Percentiles rank a stretch among this genome's conserved stretches.
phyloP scores from a whole-genome alignment of 306 rosid species.

The Acacia confusa region DNA sequence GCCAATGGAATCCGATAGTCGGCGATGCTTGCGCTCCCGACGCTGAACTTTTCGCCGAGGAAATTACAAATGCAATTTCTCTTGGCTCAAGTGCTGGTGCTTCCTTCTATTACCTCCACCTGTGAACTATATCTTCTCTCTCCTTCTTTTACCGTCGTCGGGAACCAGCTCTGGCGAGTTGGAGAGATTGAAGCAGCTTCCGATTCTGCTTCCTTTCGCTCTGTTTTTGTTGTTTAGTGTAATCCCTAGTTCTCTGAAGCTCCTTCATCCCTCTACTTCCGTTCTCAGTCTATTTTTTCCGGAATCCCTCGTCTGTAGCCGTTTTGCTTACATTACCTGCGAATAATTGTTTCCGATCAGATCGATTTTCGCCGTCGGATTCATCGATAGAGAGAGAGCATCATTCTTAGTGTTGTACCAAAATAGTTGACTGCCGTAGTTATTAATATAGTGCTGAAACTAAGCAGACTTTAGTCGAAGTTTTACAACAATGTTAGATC shows the following conservation, averaged over 20 bases:
- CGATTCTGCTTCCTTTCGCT: slow-evolving; percentile 4
- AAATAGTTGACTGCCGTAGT: slow-evolving; percentile 24
- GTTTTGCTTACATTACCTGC: slow-evolving; percentile 15
- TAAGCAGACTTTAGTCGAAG: slow-evolving; percentile 33
- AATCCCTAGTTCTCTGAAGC: background rate
- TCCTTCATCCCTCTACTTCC: background rate
- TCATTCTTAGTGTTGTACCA: slow-evolving; percentile 29
- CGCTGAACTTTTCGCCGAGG: slow-evolving; percentile 39
- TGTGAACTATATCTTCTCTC: slow-evolving; percentile 16
- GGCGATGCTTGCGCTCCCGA: slow-evolving; percentile 42
- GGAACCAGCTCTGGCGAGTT: slow-evolving; percentile 33
- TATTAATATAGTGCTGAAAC: background rate
- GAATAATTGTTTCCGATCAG: slow-evolving; percentile 29
- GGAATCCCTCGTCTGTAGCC: slow-evolving; percentile 28
- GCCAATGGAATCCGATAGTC: slow-evolving; percentile 38
- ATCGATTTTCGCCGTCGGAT: slow-evolving; percentile 43
- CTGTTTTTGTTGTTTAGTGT: slow-evolving; percentile 6
- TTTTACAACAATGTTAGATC: slow-evolving; percentile 72
- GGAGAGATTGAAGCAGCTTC: background rate
- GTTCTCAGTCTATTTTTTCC: background rate
- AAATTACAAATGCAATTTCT: slow-evolving; percentile 29
- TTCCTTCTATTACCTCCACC: slow-evolving; percentile 17
- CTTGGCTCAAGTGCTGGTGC: background rate
- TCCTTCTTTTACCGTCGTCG: background rate
- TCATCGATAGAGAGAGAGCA: slow-evolving; percentile 1